Evolutionary conservation across 169 alveolate genomes (phyloP).

Genomic region (Neospora caninum): DNA sequence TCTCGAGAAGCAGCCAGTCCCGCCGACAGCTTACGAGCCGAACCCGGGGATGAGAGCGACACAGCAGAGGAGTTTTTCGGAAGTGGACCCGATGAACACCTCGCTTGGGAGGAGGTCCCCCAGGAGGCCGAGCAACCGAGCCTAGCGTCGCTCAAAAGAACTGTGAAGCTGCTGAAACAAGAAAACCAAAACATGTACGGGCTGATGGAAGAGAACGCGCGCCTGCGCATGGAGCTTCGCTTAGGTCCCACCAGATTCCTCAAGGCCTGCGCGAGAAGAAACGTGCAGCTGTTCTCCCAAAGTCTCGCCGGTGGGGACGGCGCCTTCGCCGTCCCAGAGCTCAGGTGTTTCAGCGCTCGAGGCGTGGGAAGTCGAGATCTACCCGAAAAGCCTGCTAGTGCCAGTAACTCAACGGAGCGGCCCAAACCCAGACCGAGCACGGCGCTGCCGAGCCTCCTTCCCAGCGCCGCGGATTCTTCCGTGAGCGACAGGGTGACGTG

Average conservation of each 20-base stretch:
- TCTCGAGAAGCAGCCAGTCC: background rate
- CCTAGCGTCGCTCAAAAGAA: background rate
- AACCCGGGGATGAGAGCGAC: background rate
- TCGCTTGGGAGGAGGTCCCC: background rate
- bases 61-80: background rate
- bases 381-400: background rate
- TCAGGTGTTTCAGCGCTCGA: background rate
- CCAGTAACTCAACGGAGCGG: background rate
- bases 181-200: conserved; percentile 32
- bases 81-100: background rate
- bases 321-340: background rate
- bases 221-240: conserved; percentile 3
- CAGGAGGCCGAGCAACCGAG: background rate
- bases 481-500: background rate
- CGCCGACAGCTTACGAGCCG: background rate
- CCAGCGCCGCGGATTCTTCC: background rate
- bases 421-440: background rate
- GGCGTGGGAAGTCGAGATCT: background rate
- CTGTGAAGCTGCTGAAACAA: background rate
- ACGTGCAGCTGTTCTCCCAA: background rate
- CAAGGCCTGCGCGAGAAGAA: background rate
- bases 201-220: conserved; percentile 12
- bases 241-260: background rate
- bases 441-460: conserved; percentile 9
- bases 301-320: background rate